Conservation (phyloP, 805 yeast species). For the Hanseniaspora taiwanica region DNA sequence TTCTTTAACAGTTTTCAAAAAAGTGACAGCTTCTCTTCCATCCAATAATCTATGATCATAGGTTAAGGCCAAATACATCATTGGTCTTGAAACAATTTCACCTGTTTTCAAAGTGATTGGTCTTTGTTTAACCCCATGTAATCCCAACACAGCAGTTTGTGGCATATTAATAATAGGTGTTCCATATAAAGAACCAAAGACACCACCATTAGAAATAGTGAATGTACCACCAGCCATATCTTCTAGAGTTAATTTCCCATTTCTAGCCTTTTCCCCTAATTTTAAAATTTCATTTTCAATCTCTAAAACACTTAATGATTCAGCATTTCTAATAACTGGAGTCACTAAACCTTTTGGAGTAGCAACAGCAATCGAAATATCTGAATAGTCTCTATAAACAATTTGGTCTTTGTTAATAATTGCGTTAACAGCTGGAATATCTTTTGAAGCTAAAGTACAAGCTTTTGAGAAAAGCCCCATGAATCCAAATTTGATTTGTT, state of each 20-base stretch:
- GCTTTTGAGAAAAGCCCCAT: constrained; percentile 99
- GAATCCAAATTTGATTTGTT: constrained; percentile 92
- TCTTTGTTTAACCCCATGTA: constrained; percentile 96
- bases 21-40: constrained; percentile 97
- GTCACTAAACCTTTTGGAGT: constrained; percentile 99
- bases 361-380: constrained; percentile 93
- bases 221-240: constrained; percentile 99
- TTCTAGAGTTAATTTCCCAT: constrained; percentile 88
- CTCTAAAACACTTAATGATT: constrained; percentile 74
- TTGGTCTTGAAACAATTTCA: constrained; percentile 91
- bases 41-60: constrained; percentile 97
- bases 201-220: constrained; percentile 98
- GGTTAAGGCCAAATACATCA: constrained; percentile 98
- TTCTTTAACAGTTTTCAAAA: constrained; percentile 92
- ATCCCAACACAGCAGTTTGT: constrained; percentile 94
- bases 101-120: constrained; percentile 95
- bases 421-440: constrained; percentile 89
- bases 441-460: constrained; percentile 81
- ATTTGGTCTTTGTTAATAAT: constrained; percentile 89
- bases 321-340: constrained; percentile 95
- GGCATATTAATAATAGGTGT: constrained; percentile 98
- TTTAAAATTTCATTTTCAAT: constrained; percentile 75
- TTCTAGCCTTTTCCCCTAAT: constrained; percentile 89
- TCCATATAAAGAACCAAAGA: constrained; percentile 93
- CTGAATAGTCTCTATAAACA: constrained; percentile 92